phyloP scores from a whole-genome alignment of 345 rosid genomes.

The Hypericum androsaemum region DNA sequence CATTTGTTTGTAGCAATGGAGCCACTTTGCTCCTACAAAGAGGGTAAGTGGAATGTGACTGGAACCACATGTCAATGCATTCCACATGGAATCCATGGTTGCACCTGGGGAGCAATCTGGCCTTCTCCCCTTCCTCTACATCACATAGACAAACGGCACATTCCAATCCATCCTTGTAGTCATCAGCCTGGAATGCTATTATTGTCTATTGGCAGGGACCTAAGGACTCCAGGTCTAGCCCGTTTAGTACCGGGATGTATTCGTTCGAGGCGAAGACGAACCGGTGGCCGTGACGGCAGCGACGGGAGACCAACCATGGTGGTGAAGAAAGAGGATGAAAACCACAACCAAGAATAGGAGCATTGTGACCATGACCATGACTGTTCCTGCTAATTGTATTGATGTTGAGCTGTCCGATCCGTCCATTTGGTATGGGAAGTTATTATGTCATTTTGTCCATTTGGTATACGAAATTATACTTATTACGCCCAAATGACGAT shows the following conservation, averaged over 20 bases:
- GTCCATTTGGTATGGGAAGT: too few relatives aligned
- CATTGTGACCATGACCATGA: constrained; percentile 16
- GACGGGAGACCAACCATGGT: not conserved
- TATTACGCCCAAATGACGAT: not conserved
- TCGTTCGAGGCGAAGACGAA: constrained; percentile 14
- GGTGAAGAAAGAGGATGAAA: constrained; percentile 17
- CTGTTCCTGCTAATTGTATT: constrained; percentile 32
- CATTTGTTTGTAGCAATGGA: too few relatives aligned
- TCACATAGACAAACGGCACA: constrained; percentile 15
- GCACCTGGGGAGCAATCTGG: not conserved
- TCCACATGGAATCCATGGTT: not conserved
- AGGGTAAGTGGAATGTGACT: too few relatives aligned
- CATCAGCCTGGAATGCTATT: constrained; percentile 10
- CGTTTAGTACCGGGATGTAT: constrained; percentile 10
- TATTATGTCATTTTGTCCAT: too few relatives aligned
- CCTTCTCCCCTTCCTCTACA: constrained; percentile 13
- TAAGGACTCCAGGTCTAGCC: constrained; percentile 14
- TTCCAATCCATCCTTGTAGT: constrained; percentile 15
- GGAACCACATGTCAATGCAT: too few relatives aligned
- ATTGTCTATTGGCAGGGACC: constrained; percentile 17
- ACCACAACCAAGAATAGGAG: constrained; percentile 16
- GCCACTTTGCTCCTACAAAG: too few relatives aligned
- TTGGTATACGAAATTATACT: not conserved
- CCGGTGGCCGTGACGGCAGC: constrained; percentile 5
- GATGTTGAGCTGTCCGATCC: constrained; percentile 28